Evolutionary conservation across 2,329 filamentous ascomycete species (phyloP).

Genomic region (Tolypocladium ovalisporum): DNA sequence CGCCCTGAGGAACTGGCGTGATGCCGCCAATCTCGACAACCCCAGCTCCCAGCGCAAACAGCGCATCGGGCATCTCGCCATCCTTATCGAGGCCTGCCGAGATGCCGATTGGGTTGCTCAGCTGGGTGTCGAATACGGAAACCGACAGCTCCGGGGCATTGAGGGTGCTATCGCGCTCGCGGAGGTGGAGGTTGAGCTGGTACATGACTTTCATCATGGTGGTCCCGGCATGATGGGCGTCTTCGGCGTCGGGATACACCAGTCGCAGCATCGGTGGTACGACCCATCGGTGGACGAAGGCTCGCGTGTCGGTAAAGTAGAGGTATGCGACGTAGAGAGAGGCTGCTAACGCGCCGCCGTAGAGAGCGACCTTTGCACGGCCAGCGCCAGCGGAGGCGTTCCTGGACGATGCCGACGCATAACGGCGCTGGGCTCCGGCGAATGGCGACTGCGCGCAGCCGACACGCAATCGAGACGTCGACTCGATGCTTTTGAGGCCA

Average conservation of each 20-base stretch:
- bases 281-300: constrained; percentile 57
- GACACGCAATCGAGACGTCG: constrained; percentile 1
- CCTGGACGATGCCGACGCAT: constrained; percentile 20
- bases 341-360: constrained; percentile 28
- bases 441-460: not conserved
- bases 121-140: constrained; percentile 61
- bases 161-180: constrained; percentile 55
- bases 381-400: constrained; percentile 16
- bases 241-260: constrained; percentile 68
- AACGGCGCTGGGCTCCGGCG: constrained; percentile 12
- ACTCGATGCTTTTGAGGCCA: constrained; percentile 5
- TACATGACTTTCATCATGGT: constrained; percentile 61
- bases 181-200: constrained; percentile 63
- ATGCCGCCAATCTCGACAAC: constrained; percentile 89
- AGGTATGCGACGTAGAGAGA: constrained; percentile 43
- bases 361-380: constrained; percentile 25
- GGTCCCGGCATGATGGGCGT: constrained; percentile 79
- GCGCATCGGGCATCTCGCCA: constrained; percentile 72
- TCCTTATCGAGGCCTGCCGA: constrained; percentile 96
- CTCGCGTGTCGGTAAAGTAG: constrained; percentile 65
- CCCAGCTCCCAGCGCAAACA: constrained; percentile 75
- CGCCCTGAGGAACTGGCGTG: constrained; percentile 76
- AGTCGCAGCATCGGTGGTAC: constrained; percentile 55
- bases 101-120: constrained; percentile 84
- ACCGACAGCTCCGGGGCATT: constrained; percentile 20